Percentiles rank a stretch among this genome's conserved stretches.
phyloP scores from a whole-genome alignment of 192 early-diverging fungal species.

The Umbelopsis isabellina region DNA sequence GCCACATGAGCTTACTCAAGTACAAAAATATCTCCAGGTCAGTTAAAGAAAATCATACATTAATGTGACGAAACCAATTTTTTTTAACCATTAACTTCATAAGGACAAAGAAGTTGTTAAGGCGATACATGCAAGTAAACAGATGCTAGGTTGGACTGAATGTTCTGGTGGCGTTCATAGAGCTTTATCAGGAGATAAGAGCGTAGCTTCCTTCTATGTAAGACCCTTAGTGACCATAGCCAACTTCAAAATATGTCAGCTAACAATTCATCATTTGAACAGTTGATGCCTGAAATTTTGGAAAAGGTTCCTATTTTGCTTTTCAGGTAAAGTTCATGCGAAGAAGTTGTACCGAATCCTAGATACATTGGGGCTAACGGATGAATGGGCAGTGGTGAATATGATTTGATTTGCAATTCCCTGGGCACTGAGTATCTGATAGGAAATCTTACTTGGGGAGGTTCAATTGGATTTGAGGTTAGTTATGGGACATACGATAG shows the following conservation, averaged over 20 bases:
- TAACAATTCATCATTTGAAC: neutral
- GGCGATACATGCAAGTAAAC: conserved; percentile 57
- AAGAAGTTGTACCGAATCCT: neutral
- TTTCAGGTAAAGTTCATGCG: conserved; percentile 54
- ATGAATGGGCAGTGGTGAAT: conserved; percentile 59
- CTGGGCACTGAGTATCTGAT: conserved; percentile 72
- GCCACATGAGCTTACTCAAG: conserved; percentile 54
- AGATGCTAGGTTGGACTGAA: conserved; percentile 60
- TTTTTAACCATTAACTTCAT: neutral
- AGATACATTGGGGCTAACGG: no score
- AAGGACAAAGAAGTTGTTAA: conserved; percentile 54
- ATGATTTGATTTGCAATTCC: conserved; percentile 83
- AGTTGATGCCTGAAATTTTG: conserved; percentile 70
- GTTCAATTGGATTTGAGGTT: conserved; percentile 61
- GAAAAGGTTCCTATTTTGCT: conserved; percentile 57
- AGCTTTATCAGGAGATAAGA: conserved; percentile 52
- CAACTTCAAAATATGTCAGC: neutral
- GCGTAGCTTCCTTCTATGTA: conserved; percentile 62
- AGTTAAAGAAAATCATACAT: conserved; percentile 12
- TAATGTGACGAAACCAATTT: neutral
- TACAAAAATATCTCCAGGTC: conserved; percentile 56
- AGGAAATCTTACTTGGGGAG: conserved; percentile 68
- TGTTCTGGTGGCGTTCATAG: conserved; percentile 55
- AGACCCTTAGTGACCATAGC: neutral
- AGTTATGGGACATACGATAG: neutral